Evolutionary conservation across 768 basidiomycete genomes (phyloP).

Genomic region (Phlebiopsis gigantea): DNA sequence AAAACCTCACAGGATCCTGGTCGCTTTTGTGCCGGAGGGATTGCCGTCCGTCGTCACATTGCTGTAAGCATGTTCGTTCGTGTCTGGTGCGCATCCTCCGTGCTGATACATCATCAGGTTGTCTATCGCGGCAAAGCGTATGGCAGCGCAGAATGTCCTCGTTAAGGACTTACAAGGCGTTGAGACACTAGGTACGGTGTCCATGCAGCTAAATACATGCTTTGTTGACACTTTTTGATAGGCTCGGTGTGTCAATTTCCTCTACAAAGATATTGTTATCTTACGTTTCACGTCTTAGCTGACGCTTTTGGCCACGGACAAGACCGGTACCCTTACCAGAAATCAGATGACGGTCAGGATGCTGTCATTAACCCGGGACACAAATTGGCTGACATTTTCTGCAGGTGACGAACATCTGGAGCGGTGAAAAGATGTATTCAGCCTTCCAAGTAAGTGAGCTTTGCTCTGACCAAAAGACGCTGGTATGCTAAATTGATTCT

Average conservation of each 20-base stretch:
- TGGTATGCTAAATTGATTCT: neutral
- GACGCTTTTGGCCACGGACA: constrained; percentile 65
- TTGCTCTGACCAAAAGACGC: neutral
- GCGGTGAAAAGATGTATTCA: constrained; percentile 53
- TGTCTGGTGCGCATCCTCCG: neutral
- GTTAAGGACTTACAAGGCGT: constrained; percentile 73
- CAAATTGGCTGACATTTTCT: neutral
- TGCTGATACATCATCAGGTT: constrained; percentile 23
- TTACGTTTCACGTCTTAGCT: constrained; percentile 34
- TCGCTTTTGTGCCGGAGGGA: constrained; percentile 59
- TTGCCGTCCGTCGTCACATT: constrained; percentile 65
- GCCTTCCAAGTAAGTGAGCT: constrained; percentile 48
- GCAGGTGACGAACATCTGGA: constrained; percentile 64
- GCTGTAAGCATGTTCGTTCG: constrained; percentile 28
- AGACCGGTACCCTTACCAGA: constrained; percentile 64
- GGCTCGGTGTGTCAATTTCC: constrained; percentile 18
- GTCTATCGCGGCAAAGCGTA: constrained; percentile 66
- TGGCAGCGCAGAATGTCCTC: constrained; percentile 68
- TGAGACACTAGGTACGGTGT: constrained; percentile 50
- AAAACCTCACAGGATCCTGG: constrained; percentile 31
- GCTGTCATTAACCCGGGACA: neutral
- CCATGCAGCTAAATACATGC: neutral
- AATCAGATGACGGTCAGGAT: constrained; percentile 61
- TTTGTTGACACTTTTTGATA: neutral
- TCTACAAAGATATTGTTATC: neutral